A percentile compares a stretch with the other conserved stretches of the same genome.
phyloP scores from a whole-genome alignment of 345 rosid species.

The Boechera retrofracta region DNA sequence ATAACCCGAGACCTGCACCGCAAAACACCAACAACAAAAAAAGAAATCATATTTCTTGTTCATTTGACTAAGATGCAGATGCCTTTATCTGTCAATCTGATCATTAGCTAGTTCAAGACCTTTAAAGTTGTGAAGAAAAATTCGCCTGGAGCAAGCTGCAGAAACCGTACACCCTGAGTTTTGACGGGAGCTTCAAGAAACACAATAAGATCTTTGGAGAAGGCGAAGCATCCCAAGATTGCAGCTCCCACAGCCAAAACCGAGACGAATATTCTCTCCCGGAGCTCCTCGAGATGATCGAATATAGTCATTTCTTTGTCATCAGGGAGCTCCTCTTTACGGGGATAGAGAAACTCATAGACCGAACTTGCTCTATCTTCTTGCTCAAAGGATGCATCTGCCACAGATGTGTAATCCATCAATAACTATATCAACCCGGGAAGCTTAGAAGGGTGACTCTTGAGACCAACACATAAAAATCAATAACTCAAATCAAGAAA shows the following conservation, averaged over 20 bases:
- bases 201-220: conserved; percentile 82
- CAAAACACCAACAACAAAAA: not conserved
- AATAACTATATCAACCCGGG: conserved; percentile 2
- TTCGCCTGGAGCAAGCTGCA: conserved; percentile 97
- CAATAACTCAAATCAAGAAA: not conserved
- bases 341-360: conserved; percentile 84
- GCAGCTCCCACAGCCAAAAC: conserved; percentile 95
- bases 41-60: conserved; percentile 2
- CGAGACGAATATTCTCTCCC: conserved; percentile 84
- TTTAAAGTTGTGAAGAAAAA: conserved; percentile 96
- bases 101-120: conserved; percentile 49
- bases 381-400: conserved; percentile 49
- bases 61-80: not conserved
- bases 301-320: conserved; percentile 96
- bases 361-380: conserved; percentile 53
- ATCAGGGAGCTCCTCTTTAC: conserved; percentile 90
- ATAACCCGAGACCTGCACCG: conserved; percentile 89
- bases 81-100: conserved; percentile 4
- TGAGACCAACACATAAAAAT: not conserved
- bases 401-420: conserved; percentile 44
- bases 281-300: conserved; percentile 95
- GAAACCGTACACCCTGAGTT: conserved; percentile 84
- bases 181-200: conserved; percentile 99
- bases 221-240: conserved; percentile 89
- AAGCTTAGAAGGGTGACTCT: not conserved